Evolutionary conservation across 2,329 filamentous ascomycete species (phyloP).

Genomic region (Colletotrichum sansevieriae): DNA sequence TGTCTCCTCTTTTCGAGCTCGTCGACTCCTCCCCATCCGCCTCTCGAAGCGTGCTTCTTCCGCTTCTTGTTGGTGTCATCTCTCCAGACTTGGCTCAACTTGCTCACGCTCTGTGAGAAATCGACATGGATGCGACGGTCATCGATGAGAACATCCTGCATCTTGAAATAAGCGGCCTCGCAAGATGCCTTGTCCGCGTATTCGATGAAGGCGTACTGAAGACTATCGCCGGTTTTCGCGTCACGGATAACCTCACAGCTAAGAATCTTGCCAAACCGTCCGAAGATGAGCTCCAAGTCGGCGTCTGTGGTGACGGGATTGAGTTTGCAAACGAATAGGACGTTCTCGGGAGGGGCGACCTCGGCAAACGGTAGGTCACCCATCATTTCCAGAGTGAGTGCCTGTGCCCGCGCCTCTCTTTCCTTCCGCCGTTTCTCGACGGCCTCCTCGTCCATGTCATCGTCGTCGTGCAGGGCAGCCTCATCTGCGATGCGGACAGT

Average conservation of each 20-base stretch:
- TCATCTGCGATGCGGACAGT: slow-evolving; percentile 94
- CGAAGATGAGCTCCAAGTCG: slow-evolving; percentile 95
- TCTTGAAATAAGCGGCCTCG: slow-evolving; percentile 97
- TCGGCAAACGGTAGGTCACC: slow-evolving; percentile 97
- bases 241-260: slow-evolving; percentile 97
- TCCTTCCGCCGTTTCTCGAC: slow-evolving; percentile 85
- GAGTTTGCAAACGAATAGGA: slow-evolving; percentile 97
- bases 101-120: slow-evolving; percentile 94
- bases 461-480: slow-evolving; percentile 81
- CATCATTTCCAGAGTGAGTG: slow-evolving; percentile 96
- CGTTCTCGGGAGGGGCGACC: slow-evolving; percentile 96
- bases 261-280: slow-evolving; percentile 93
- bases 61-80: slow-evolving; percentile 87
- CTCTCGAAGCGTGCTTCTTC: slow-evolving; percentile 63
- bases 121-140: slow-evolving; percentile 98
- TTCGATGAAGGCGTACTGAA: slow-evolving; percentile 98
- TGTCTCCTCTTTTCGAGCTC: slow-evolving; percentile 91
- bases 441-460: slow-evolving; percentile 80
- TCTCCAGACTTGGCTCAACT: slow-evolving; percentile 90
- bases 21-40: slow-evolving; percentile 91
- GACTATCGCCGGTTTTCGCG: slow-evolving; percentile 90
- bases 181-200: slow-evolving; percentile 94
- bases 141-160: slow-evolving; percentile 97
- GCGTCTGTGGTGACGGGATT: slow-evolving; percentile 97
- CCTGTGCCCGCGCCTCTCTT: slow-evolving; percentile 92